A percentile compares a stretch with the other conserved stretches of the same genome.
phyloP scores from a whole-genome alignment of 2,329 filamentous ascomycete species.

The Hymenoscyphus repandus region DNA sequence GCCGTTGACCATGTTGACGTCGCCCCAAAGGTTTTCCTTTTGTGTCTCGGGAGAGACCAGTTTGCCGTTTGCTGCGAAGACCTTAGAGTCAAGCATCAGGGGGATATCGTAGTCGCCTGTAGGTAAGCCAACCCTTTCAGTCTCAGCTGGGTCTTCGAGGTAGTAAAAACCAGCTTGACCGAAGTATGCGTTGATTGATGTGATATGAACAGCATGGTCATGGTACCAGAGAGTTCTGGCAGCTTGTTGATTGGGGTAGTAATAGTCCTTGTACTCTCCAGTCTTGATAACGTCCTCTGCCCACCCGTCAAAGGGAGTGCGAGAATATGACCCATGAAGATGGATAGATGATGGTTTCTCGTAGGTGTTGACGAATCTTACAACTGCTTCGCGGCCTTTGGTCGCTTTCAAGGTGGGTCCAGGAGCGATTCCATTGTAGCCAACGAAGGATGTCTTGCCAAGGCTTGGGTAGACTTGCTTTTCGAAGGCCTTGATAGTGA shows the following conservation, averaged over 20 bases:
- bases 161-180: constrained; percentile 54
- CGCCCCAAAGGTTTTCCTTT: constrained; percentile 46
- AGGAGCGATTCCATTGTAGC: constrained; percentile 50
- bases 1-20: constrained; percentile 53
- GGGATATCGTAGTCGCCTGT: constrained; percentile 47
- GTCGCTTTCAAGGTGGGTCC: constrained; percentile 48
- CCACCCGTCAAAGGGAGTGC: constrained; percentile 47
- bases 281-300: constrained; percentile 46
- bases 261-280: constrained; percentile 56
- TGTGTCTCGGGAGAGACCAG: constrained; percentile 42
- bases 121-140: constrained; percentile 42
- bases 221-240: constrained; percentile 55
- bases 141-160: constrained; percentile 42
- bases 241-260: constrained; percentile 52
- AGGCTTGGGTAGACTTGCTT: constrained; percentile 40
- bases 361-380: constrained; percentile 48
- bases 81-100: constrained; percentile 44
- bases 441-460: constrained; percentile 35
- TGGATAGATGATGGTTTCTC: constrained; percentile 42
- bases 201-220: constrained; percentile 35
- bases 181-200: constrained; percentile 49
- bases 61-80: constrained; percentile 46
- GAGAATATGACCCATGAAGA: constrained; percentile 48
- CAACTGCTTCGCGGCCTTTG: constrained; percentile 45
- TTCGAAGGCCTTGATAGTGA: constrained; percentile 37